These are phyloP conservation scores for Exophiala alcalophila DNA, from an alignment of 2,329 filamentous ascomycete genomes.

Conservation along the genomic window DNA sequence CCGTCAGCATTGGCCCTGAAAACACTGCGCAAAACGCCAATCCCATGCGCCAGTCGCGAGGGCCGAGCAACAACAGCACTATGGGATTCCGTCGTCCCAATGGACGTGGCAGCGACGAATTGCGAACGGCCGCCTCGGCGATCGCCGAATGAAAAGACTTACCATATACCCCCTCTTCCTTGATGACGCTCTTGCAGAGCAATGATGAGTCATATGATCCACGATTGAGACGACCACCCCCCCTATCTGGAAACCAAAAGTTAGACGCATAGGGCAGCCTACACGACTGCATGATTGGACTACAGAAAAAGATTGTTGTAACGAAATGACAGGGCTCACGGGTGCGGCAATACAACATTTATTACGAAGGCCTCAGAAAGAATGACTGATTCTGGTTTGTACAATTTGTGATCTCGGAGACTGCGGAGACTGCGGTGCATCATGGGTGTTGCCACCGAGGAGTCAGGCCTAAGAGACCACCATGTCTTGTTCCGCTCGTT, in stretches of 20 bases:
- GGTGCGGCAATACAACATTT: conserved; percentile 28
- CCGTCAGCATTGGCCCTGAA: conserved; percentile 59
- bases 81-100: conserved; percentile 59
- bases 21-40: conserved; percentile 53
- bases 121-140: conserved; percentile 58
- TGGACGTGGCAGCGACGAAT: conserved; percentile 63
- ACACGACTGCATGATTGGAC: conserved; percentile 31
- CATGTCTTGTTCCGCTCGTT: conserved; percentile 10
- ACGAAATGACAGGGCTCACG: conserved; percentile 26
- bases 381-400: conserved; percentile 26
- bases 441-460: conserved; percentile 12
- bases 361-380: conserved; percentile 22
- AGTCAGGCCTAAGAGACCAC: conserved; percentile 8
- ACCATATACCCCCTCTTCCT: conserved; percentile 30
- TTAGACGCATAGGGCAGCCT: conserved; percentile 33
- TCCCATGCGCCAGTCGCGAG: conserved; percentile 61
- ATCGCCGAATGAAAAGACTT: conserved; percentile 56
- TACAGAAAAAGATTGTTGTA: conserved; percentile 30
- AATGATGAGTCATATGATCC: conserved; percentile 32
- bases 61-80: conserved; percentile 59
- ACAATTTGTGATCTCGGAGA: conserved; percentile 22
- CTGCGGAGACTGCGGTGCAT: conserved; percentile 14
- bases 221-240: conserved; percentile 30
- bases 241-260: conserved; percentile 28
- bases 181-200: conserved; percentile 29